Percentiles rank a stretch among this genome's conserved stretches.
These are phyloP conservation scores for Edaphochlamys debaryana DNA, from an alignment of 139 green algal genomes.

Conservation along the genomic window DNA sequence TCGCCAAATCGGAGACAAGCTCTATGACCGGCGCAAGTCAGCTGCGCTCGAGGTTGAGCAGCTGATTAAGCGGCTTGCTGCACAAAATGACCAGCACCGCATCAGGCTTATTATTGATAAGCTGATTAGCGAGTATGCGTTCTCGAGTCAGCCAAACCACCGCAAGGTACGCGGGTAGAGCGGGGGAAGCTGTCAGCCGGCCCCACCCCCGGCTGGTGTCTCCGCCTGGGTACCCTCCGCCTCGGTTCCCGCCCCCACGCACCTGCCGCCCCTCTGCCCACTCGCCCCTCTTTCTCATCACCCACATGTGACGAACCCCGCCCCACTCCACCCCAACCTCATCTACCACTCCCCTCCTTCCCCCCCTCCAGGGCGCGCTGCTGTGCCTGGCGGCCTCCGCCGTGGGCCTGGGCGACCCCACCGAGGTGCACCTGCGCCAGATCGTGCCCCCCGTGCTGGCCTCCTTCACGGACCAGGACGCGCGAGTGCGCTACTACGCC, in stretches of 20 bases:
- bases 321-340: not conserved
- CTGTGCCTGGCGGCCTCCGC: slow-evolving; percentile 93
- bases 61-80: slow-evolving; percentile 70
- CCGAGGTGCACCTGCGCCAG: slow-evolving; percentile 62
- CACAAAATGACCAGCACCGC: slow-evolving; percentile 56
- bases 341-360: not conserved
- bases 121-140: slow-evolving; percentile 79
- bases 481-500: slow-evolving; percentile 94
- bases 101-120: slow-evolving; percentile 76
- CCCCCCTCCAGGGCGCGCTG: slow-evolving; percentile 79
- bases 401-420: slow-evolving; percentile 83
- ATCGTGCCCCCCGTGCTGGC: slow-evolving; percentile 91
- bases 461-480: slow-evolving; percentile 81
- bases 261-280: no score
- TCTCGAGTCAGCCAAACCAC: slow-evolving; percentile 82
- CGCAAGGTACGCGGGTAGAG: slow-evolving; percentile 85
- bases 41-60: slow-evolving; percentile 74
- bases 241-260: no score
- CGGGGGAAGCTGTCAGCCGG: no score
- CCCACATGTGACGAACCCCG: no score
- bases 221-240: no score
- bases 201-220: no score
- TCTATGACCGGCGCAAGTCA: slow-evolving; percentile 94
- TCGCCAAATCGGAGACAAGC: slow-evolving; percentile 77
- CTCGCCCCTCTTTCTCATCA: no score